Evolutionary conservation across 352 stramenopile species (phyloP), one percentile per base, ranked within the genome.

Genomic region (Pythium sukuiense): DNA sequence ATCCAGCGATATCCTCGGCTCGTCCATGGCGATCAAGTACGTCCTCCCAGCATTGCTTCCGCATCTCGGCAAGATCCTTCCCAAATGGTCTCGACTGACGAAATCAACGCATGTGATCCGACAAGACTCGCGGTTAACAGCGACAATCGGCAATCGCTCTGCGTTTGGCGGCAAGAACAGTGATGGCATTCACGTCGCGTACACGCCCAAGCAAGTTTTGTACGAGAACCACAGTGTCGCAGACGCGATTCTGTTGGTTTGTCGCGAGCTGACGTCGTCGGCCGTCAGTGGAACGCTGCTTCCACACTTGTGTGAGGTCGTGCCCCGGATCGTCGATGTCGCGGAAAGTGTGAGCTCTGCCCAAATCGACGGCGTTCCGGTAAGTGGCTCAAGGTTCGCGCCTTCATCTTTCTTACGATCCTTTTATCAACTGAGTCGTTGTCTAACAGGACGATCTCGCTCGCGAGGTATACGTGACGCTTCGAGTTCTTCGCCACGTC

Each of bases 211-310:
- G 64, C 32, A 77, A 8, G 75, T 74, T 35, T 45, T 93, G 43
- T 89, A 90, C 33, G 79, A 89, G 58, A 74, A 68, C 8, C 82
- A 93, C 59, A 74, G 81, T n/a, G 63, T 88, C n/a, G 85, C 81
- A 0, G 83, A 93, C 55, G 74, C 85, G 18, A 52, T 90, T 14
- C 65, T 93, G 8, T 67, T 89, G 37, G 71, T 91, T 18, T 91
- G 82, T 37, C 78, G 77, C 33, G 85, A 91, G 53, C 37, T 89
- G 26, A 74, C 81, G 14, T 70, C 90, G 12, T 78, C 71, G 18
- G 63, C 74, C 6, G 62, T 91, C n/a, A 70, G 64, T 4, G 73
- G 68, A 12, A 74, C 75, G 32, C 62, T 93, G 27, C 66, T 93
- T 14, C 80, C 70, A 13, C 59, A 71, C 46, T 39, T 77, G 24